Evolutionary conservation across 2,329 filamentous ascomycete species (phyloP), one percentile per base, ranked within the genome.

Genomic region (Colletotrichum simmondsii): DNA sequence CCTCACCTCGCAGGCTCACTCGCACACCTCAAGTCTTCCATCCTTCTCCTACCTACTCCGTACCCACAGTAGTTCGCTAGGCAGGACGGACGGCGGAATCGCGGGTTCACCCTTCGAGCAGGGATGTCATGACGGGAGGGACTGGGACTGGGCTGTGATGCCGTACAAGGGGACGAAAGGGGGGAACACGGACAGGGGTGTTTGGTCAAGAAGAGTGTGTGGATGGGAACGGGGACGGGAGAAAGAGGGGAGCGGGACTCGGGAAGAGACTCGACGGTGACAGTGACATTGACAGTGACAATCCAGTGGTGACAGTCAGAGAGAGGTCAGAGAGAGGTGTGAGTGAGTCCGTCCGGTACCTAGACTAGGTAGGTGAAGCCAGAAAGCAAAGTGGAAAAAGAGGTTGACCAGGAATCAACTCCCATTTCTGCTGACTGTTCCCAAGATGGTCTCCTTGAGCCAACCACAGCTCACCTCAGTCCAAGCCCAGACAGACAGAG

Each of bases 301-400:
- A 16, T 42, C 37, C 37, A 42, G 37, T 42, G 37, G 14, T 42
- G 14, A 42, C 12, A 42, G 37, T 35, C 32, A 28, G 26, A 5
- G 26, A 26, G 26, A 28, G 26, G n/a, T n/a, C n/a, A 35, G 32
- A 35, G 32, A 35, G 30, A 32, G 30, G 32, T 35, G 32, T 35
- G 37, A 42, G 37, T 42, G 37, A 42, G 37, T 42, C 37, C 37
- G 14, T 19, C 1, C 49, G 60, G 46, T 30, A 32, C 30, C 30
- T 11, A 24, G 60, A 19, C 10, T 53, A 16, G 7, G 11, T 14
- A 16, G 14, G 14, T 42, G 14, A 49, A 49, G 42, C 42, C 19
- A 32, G 53, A 64, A 42, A 54, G 26, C 42, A 69, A 72, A 72
- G 70, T 72, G 70, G 65, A 72, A 72, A 72, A 72, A 70, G 65